Conservation (phyloP, 441 rosid species). For the Macaranga tanarius region DNA sequence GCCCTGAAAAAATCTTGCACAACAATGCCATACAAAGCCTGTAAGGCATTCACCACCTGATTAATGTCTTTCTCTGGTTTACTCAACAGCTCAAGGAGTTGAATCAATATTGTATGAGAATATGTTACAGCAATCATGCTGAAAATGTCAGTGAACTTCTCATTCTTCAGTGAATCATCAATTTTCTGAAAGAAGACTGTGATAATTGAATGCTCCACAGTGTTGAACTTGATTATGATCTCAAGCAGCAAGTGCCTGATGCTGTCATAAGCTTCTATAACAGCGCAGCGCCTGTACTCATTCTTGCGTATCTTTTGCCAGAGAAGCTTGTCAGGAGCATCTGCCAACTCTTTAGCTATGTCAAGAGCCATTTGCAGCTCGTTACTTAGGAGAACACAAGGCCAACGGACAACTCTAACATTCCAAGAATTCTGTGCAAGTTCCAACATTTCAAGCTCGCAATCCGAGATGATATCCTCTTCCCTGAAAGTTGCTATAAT, state of each 20-base stretch:
- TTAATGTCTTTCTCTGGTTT: conserved; percentile 50
- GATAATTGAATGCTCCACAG: conserved; percentile 76
- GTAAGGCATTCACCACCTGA: conserved; percentile 73
- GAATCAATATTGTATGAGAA: conserved; percentile 59
- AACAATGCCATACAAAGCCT: conserved; percentile 75
- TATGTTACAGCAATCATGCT: conserved; percentile 61
- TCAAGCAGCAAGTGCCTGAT: conserved; percentile 59
- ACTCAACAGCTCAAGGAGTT: conserved; percentile 54
- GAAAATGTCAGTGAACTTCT: conserved; percentile 75
- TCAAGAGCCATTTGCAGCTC: conserved; percentile 84
- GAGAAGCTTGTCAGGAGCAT: conserved; percentile 87
- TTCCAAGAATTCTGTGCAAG: conserved; percentile 79
- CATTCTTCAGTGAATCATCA: conserved; percentile 57
- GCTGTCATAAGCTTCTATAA: conserved; percentile 82
- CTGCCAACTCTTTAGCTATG: conserved; percentile 76
- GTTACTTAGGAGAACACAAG: conserved; percentile 78
- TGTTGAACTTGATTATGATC: conserved; percentile 48
- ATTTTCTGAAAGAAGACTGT: conserved; percentile 71
- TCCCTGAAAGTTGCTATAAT: conserved; percentile 72
- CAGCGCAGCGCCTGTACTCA: conserved; percentile 82
- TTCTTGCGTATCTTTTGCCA: conserved; percentile 84
- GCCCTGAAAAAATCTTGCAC: conserved; percentile 65
- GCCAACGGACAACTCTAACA: conserved; percentile 83
- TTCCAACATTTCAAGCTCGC: conserved; percentile 78
- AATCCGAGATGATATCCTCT: conserved; percentile 85